These are phyloP conservation scores for Fusarium chuoi DNA, from an alignment of 2,329 filamentous ascomycete species.

Conservation along the genomic window DNA sequence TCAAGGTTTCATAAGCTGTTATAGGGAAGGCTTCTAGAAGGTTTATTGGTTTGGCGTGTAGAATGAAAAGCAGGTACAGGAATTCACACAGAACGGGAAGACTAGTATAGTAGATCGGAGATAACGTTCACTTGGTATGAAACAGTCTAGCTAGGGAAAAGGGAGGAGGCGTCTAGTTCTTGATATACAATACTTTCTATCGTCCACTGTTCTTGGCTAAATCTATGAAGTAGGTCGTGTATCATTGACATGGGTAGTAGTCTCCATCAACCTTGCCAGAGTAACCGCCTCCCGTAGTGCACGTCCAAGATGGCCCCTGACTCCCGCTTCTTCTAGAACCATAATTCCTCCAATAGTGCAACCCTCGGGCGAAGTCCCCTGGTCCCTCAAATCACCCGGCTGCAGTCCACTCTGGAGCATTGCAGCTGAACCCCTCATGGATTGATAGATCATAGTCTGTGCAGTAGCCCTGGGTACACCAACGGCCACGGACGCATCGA, in stretches of 20 bases:
- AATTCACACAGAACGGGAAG: not conserved
- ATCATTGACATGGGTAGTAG: conserved; percentile 53
- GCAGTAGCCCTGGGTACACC: conserved; percentile 66
- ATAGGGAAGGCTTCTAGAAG: not conserved
- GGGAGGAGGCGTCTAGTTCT: not conserved
- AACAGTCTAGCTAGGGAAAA: fast-evolving
- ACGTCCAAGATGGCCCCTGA: conserved; percentile 56
- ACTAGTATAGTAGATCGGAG: not conserved
- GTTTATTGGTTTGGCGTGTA: fast-evolving
- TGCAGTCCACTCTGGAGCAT: conserved; percentile 64
- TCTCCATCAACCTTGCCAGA: conserved; percentile 55
- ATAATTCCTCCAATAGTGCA: conserved; percentile 69
- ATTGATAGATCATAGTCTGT: conserved; percentile 68
- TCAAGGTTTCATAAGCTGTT: conserved; percentile 24
- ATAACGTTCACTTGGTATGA: not conserved
- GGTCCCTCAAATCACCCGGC: conserved; percentile 66
- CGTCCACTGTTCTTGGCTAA: not conserved
- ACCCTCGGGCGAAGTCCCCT: conserved; percentile 68
- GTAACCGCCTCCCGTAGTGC: conserved; percentile 60
- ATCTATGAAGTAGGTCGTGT: conserved; percentile 39
- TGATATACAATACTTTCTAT: not conserved
- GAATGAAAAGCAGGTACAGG: not conserved
- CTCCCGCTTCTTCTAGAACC: conserved; percentile 67
- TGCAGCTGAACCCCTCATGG: conserved; percentile 66
- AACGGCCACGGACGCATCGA: conserved; percentile 69